Evolutionary conservation across 2,329 filamentous ascomycete genomes (phyloP), one percentile per base, ranked within the genome.

Genomic region (Aspergillus fructus): DNA sequence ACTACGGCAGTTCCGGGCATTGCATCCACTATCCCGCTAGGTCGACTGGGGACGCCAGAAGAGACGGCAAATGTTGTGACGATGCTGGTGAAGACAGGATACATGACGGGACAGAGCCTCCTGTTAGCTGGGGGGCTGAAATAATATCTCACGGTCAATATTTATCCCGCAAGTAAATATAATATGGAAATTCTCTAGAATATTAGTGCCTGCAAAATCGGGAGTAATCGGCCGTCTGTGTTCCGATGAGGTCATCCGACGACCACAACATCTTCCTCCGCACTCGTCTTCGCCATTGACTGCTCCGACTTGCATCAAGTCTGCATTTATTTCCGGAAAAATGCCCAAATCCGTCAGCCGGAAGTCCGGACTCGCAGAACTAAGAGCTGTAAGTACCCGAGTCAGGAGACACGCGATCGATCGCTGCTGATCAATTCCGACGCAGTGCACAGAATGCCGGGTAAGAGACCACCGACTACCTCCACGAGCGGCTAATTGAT

Each of bases 11-110:
- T 82, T 52, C 79, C 84, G 0, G 85, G 85, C 0, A 81, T 86
- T 62, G 82, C 84, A 23, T 81, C 76, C 61, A 81, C 81, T 30
- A 87, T 87, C 42, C 85, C 85, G 0, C 76, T 87, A 2, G 82
- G 83, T 2, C 75, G 85, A 42, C 69, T 86, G 34, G 85, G 85
- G 0, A 79, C 78, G 21, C 82, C 83, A 3, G 77, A 84, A 50
- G 85, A 88, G 70, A 83, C 82, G 50, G 84, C 83, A 2, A 85
- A 85, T 66, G 79, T 83, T 27, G 84, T 88, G 6, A 80, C 79
- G 3, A 86, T 86, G 84, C 71, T 85, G 47, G 82, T 79, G 59
- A 79, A 74, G 65, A 87, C 83, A 15, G 84, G 85, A 0, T 87
- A 86, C 61, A 71, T 84, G 72, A 85, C 82, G 0, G 82, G 81